These are phyloP conservation scores for Fusarium azukiicola DNA, from an alignment of 2,329 filamentous ascomycete genomes.

Conservation along the genomic window DNA sequence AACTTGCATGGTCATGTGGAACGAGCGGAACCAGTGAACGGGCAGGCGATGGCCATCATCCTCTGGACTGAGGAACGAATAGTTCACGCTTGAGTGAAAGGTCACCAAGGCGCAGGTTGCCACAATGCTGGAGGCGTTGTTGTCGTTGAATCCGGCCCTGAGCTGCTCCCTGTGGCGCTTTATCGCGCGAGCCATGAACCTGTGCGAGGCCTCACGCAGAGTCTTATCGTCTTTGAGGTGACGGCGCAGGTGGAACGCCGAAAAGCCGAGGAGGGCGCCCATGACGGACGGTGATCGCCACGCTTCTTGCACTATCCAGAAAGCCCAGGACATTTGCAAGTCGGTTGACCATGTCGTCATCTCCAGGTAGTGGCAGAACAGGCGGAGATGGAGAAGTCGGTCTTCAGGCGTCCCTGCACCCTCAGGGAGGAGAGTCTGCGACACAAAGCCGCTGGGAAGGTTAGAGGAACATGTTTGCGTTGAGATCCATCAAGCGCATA, in stretches of 20 bases:
- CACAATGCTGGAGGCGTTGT: not conserved
- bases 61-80: not conserved
- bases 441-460: not conserved
- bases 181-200: slow-evolving; percentile 2
- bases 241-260: not conserved
- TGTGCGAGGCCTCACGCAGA: not conserved
- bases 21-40: slow-evolving; percentile 1
- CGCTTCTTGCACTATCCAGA: not conserved
- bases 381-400: not conserved
- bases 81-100: not conserved
- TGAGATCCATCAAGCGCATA: not conserved
- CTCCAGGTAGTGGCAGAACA: not conserved
- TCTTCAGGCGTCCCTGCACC: not conserved
- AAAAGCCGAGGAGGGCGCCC: not conserved
- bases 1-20: not conserved
- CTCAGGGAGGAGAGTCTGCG: not conserved
- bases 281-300: not conserved
- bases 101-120: not conserved
- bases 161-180: not conserved
- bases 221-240: not conserved
- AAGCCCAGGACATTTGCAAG: not conserved
- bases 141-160: not conserved
- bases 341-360: not conserved
- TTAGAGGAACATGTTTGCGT: not conserved
- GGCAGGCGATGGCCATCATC: not conserved